These are phyloP conservation scores for Lasiosphaeris hirsuta DNA, from an alignment of 495 filamentous ascomycete species.

Conservation along the genomic window DNA sequence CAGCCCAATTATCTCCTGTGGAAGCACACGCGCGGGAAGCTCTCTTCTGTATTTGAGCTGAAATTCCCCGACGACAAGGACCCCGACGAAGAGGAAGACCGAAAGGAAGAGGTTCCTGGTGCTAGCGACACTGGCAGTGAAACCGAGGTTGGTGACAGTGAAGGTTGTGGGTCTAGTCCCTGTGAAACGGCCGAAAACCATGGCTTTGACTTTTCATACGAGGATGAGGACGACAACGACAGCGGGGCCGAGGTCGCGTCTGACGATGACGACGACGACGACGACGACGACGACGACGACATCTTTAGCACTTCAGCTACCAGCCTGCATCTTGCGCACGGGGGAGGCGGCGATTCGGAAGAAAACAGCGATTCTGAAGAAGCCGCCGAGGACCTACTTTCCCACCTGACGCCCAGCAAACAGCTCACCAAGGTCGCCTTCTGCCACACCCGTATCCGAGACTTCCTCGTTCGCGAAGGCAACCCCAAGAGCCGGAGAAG, in stretches of 20 bases:
- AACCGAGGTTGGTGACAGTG: not conserved
- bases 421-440: constrained; percentile 3
- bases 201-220: constrained; percentile 7
- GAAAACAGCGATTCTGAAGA: too few relatives aligned
- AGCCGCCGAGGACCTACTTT: not conserved
- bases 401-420: not conserved
- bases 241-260: too few relatives aligned
- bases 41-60: constrained; percentile 14
- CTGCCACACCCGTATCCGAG: constrained; percentile 12
- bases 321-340: not conserved
- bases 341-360: not conserved
- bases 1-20: constrained; percentile 12
- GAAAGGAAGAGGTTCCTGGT: too few relatives aligned
- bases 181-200: not conserved
- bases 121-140: too few relatives aligned
- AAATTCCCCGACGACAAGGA: constrained; percentile 11
- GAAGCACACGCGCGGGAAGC: constrained; percentile 12
- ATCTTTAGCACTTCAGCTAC: constrained; percentile 8
- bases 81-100: not conserved
- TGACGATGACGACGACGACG: not conserved
- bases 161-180: not conserved
- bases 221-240: too few relatives aligned
- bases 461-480: constrained; percentile 10
- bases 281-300: constrained; percentile 1
- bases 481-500: not conserved